Evolutionary conservation across 257 asterid species (phyloP), one percentile per base, ranked within the genome.

Genomic region (Avicennia marina): DNA sequence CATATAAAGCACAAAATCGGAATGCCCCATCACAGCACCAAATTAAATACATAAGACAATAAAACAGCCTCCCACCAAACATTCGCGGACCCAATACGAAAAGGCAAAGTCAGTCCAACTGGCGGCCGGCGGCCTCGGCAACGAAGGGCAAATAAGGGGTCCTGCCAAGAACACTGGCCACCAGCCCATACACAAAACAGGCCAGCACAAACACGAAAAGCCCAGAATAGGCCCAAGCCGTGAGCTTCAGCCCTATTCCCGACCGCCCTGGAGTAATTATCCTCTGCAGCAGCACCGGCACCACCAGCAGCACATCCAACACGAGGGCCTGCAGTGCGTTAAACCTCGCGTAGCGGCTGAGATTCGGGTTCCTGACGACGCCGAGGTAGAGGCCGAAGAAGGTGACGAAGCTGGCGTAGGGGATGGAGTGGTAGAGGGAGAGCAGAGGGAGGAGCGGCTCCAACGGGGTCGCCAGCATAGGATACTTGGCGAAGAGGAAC

Each of bases 321-420:
- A 91, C 90, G 2, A 93, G 78, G 2, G 98, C 97, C 68, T 91
- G 98, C 18, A 91, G 77, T 21, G 95, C 89, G 33, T 93, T 93
- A 70, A 88, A 88, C 26, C 98, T 72, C 9, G 73, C 84, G 70
- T 88, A 93, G 19, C 80, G 80, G 76, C 84, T 79, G 58, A 93
- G 63, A 2, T 38, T 69, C 53, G 86, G 80, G 78, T 91, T 91
- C 10, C 77, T 53, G 2, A 80, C 97, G 53, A 91, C 56, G 62
- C 94, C 95, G 31, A 91, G 77, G 63, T 88, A 91, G 40, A 88
- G 71, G 0, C 73, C 95, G 65, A 91, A 91, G 84, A 93, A 88
- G 71, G 98, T 75, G 52, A 85, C 72, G 72, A 91, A 93, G 69
- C 86, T 78, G 26, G 95, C 94, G 77, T 75, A 85, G 0, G 98